Conservation (phyloP, 148 eudicot species). For the Drosera capensis region DNA sequence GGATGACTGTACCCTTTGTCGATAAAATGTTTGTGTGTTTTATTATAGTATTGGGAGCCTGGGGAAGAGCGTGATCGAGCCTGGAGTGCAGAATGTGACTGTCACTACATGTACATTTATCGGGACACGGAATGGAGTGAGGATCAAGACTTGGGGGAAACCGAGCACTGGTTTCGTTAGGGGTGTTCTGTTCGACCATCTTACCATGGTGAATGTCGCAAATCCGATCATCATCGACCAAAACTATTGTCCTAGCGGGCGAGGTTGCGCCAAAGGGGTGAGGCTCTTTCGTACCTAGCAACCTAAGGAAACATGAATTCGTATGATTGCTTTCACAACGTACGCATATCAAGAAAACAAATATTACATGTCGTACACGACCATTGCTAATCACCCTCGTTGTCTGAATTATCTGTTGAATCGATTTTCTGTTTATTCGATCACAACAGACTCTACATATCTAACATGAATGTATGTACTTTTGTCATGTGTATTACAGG, state of each 20-base stretch:
- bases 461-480: neutral
- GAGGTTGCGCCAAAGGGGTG: too few species aligned
- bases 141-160: slow-evolving; percentile 43
- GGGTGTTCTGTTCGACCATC: slow-evolving; percentile 20
- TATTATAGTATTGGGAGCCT: slow-evolving; percentile 40
- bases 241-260: slow-evolving; percentile 26
- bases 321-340: too few species aligned
- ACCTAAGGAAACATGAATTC: too few species aligned
- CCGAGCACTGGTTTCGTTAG: slow-evolving; percentile 23
- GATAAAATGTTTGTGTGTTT: neutral
- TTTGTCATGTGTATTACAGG: too few species aligned
- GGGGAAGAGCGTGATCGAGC: slow-evolving; percentile 23
- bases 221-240: slow-evolving; percentile 47
- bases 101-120: slow-evolving; percentile 21
- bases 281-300: too few species aligned
- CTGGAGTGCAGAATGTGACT: slow-evolving; percentile 37
- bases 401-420: too few species aligned
- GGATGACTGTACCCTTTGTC: too few species aligned
- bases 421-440: too few species aligned
- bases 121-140: slow-evolving; percentile 28
- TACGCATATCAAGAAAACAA: too few species aligned
- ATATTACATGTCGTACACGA: too few species aligned
- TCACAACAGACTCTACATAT: too few species aligned
- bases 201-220: slow-evolving; percentile 32
- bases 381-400: too few species aligned